These are phyloP conservation scores for Gossypium schwendimanii DNA, from an alignment of 441 rosid genomes.

Conservation along the genomic window DNA sequence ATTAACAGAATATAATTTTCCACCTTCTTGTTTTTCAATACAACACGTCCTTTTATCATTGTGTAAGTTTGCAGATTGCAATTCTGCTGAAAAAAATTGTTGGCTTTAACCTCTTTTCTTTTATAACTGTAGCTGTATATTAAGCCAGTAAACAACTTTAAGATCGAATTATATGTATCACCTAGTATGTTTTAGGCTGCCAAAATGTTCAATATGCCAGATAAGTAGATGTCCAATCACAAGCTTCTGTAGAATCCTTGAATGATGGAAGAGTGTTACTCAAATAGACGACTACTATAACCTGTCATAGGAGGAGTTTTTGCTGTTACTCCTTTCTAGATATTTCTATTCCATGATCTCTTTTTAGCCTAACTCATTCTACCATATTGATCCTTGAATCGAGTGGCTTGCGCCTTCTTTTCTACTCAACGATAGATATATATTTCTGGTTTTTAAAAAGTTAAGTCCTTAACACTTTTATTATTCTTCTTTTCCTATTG, in stretches of 20 bases:
- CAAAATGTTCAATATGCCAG: background rate
- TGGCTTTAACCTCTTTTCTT: background rate
- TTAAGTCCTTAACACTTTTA: background rate
- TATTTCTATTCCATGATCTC: background rate
- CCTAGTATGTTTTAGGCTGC: background rate
- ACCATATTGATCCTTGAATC: background rate
- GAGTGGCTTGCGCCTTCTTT: background rate
- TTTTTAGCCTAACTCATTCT: background rate
- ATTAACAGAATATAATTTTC: background rate
- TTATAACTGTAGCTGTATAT: background rate
- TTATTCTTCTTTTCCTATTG: background rate
- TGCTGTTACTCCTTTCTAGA: background rate
- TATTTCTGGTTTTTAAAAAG: background rate
- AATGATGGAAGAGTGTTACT: constrained; percentile 1
- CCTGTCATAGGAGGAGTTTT: background rate
- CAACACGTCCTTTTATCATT: background rate
- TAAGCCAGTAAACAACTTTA: background rate
- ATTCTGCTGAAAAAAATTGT: background rate
- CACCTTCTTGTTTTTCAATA: background rate
- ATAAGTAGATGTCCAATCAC: background rate
- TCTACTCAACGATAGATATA: background rate
- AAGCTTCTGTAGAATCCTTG: background rate
- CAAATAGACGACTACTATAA: background rate
- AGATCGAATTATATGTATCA: background rate
- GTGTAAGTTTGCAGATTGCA: background rate